These are phyloP conservation scores for Hypoxylon fuscum DNA, from an alignment of 495 filamentous ascomycete species.

Conservation along the genomic window DNA sequence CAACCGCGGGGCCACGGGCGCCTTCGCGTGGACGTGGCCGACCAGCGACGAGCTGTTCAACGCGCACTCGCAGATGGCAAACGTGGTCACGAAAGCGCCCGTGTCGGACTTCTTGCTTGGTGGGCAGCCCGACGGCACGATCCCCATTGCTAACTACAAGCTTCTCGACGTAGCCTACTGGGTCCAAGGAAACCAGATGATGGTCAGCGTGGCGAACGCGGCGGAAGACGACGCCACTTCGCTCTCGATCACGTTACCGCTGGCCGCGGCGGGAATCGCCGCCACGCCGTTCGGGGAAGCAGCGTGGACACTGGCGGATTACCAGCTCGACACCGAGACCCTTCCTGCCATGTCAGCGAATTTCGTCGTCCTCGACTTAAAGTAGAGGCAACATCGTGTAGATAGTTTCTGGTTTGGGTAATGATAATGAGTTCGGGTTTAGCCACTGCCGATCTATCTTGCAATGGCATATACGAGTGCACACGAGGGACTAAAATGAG, in stretches of 20 bases:
- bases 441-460: too few relatives aligned
- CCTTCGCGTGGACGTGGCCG: slow-evolving; percentile 64
- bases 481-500: too few relatives aligned
- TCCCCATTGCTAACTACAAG: slow-evolving; percentile 24
- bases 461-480: too few relatives aligned
- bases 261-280: slow-evolving; percentile 4
- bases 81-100: slow-evolving; percentile 48
- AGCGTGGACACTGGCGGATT: slow-evolving; percentile 31
- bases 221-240: slow-evolving; percentile 42
- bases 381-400: not conserved
- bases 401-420: not conserved
- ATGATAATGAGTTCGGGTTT: not conserved
- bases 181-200: slow-evolving; percentile 46
- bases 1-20: slow-evolving; percentile 69
- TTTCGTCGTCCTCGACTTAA: slow-evolving; percentile 34
- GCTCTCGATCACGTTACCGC: slow-evolving; percentile 41
- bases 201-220: slow-evolving; percentile 58
- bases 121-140: slow-evolving; percentile 37
- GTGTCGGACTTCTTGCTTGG: slow-evolving; percentile 56
- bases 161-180: slow-evolving; percentile 57
- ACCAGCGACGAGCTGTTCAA: slow-evolving; percentile 51
- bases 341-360: slow-evolving; percentile 39
- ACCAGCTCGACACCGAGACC: slow-evolving; percentile 11
- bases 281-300: slow-evolving; percentile 35
- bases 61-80: slow-evolving; percentile 56